Base-by-base conservation (phyloP, 2,329 filamentous ascomycete species). In the Ophiocordyceps australis region DNA sequence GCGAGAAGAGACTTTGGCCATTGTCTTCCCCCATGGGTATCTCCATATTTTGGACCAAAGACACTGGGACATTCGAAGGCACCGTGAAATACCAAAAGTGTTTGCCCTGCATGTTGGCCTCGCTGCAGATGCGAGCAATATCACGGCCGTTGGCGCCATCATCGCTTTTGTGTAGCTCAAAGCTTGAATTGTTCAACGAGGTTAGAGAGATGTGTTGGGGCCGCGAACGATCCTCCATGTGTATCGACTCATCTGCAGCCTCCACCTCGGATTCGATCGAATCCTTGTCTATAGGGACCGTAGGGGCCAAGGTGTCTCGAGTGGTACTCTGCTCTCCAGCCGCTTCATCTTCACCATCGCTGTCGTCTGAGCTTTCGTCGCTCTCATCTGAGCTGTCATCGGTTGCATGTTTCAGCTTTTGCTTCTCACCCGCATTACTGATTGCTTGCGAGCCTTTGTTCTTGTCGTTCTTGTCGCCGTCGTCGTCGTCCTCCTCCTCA, bases 61-160 rank as follows among this genome's bases (percentile, higher is more conserved):
- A 68, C 29, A 83, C 61, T n/a, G 76, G 69, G 3, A 82, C 53
- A 9, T 67, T 68, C 5, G 70, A 64, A 3, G 78, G 78, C 4
- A 74, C 72, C 8, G 74, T 79, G 38, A 85, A 80, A 45, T 82
- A 79, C 78, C 77, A 85, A 31, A 83, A 57, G 43, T 83, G 72
- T 54, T 81, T 82, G 33, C 73, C 74, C 29, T 69, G 54, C 7
- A 74, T 44, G 37, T 67, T 65, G 28, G 62, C 59, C 30, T 65
- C 55, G 38, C 55, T 62, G 38, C 78, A 69, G 27, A 74, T 48
- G 14, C 62, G 52, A 7, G 60, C 45, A 31, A 67, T 48, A 40
- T 65, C 51, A 37, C 59, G 46, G 41, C 54, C 43, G 14, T 44
- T 47, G 30, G 43, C 34, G n/a, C 43, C 41, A 23, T 45, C 42